Conservation (phyloP, 345 rosid species). For the Dipteronia dyeriana region DNA sequence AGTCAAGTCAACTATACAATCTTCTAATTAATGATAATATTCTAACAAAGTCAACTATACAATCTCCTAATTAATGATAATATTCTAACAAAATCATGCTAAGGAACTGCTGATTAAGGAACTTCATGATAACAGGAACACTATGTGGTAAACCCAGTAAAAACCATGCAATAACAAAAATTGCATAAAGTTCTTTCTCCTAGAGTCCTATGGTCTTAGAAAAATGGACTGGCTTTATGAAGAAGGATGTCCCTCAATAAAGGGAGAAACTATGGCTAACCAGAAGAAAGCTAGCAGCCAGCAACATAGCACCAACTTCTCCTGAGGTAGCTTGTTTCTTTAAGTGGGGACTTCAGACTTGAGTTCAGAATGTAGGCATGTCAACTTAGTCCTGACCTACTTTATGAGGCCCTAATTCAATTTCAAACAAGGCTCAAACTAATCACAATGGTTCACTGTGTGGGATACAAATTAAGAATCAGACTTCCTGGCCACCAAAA, state of each 20-base stretch:
- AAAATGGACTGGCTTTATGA: not conserved
- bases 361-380: not conserved
- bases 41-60: no score
- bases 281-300: no score
- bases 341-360: not conserved
- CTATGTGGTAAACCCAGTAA: not conserved
- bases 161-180: not conserved
- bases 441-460: not conserved
- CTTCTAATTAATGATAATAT: no score
- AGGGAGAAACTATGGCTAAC: no score
- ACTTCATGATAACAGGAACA: not conserved
- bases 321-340: not conserved
- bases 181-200: not conserved
- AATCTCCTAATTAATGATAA: no score
- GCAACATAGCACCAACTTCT: no score
- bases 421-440: conserved; percentile 2
- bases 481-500: not conserved
- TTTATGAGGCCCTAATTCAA: conserved; percentile 5
- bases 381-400: not conserved
- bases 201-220: not conserved
- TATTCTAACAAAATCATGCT: no score
- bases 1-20: no score
- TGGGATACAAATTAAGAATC: not conserved
- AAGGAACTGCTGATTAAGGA: not conserved
- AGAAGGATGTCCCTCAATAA: no score